Conservation (phyloP, 169 alveolate genomes). For the Plasmodium gallinaceum region DNA sequence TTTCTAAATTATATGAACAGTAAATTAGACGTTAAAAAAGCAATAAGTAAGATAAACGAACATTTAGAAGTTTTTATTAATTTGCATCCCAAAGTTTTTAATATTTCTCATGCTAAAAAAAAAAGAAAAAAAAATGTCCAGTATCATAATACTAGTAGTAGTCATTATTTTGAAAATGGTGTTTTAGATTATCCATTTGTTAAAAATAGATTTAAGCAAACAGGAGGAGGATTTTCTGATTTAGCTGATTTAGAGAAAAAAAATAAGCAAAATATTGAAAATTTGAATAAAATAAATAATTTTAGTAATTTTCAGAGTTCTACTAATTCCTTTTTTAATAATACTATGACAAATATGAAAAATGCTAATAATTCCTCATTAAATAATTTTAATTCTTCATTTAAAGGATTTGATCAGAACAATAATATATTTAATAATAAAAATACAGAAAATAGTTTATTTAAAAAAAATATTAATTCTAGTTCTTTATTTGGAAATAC, state of each 20-base stretch:
- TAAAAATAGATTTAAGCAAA: conserved; percentile 52
- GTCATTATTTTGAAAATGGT: conserved; percentile 68
- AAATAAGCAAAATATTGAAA: conserved; percentile 17
- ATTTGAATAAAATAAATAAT: conserved; percentile 29
- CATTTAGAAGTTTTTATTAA: conserved; percentile 68
- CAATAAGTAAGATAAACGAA: conserved; percentile 39
- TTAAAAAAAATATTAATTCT: conserved; percentile 17
- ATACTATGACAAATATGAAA: not conserved
- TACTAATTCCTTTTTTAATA: conserved; percentile 28
- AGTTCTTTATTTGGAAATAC: conserved; percentile 18
- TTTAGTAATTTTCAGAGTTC: conserved; percentile 11
- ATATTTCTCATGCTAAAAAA: conserved; percentile 70
- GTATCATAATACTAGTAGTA: not conserved
- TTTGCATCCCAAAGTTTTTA: conserved; percentile 58
- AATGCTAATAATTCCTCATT: conserved; percentile 8
- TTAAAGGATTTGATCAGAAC: conserved; percentile 58
- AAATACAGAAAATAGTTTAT: conserved; percentile 21
- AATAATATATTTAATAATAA: conserved; percentile 53
- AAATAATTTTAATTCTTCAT: conserved; percentile 14
- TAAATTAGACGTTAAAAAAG: conserved; percentile 55
- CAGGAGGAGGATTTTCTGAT: conserved; percentile 64
- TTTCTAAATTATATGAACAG: conserved; percentile 63
- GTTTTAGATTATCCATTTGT: conserved; percentile 52
- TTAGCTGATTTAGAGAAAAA: conserved; percentile 25
- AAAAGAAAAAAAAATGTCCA: conserved; percentile 56